A percentile compares a stretch with the other conserved stretches of the same genome.
These are phyloP conservation scores for Auricularia sp. DNA, from an alignment of 768 basidiomycete species.

Conservation along the genomic window DNA sequence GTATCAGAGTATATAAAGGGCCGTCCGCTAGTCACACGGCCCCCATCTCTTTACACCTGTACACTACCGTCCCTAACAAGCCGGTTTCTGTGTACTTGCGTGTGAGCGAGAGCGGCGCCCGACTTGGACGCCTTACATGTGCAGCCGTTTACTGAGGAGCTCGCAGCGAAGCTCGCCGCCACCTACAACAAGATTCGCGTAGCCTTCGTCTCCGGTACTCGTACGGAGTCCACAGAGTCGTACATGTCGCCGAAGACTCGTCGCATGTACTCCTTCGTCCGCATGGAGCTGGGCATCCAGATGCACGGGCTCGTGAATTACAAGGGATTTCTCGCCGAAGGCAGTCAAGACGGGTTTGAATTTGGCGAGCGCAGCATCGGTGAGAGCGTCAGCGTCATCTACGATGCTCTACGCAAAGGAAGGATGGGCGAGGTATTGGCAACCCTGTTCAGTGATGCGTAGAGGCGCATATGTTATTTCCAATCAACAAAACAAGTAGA, in stretches of 20 bases:
- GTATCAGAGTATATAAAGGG: too few species aligned
- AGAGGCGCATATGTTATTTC: background rate
- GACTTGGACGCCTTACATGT: background rate
- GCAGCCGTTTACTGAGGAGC: background rate
- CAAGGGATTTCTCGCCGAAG: slow-evolving; percentile 9
- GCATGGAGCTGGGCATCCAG: slow-evolving; percentile 57
- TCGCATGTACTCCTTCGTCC: slow-evolving; percentile 67
- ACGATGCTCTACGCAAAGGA: background rate
- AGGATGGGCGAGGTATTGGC: background rate
- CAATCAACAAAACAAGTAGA: background rate
- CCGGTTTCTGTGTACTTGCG: background rate
- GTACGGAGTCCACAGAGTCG: slow-evolving; percentile 56
- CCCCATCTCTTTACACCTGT: background rate
- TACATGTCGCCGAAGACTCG: slow-evolving; percentile 31
- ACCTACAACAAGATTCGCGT: slow-evolving; percentile 28
- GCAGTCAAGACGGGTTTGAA: background rate
- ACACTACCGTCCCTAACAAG: background rate
- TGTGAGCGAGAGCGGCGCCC: background rate
- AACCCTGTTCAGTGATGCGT: background rate
- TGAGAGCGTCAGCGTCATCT: background rate
- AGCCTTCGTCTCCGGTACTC: slow-evolving; percentile 46
- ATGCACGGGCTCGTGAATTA: slow-evolving; percentile 78
- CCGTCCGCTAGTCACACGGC: background rate
- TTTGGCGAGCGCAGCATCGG: background rate
- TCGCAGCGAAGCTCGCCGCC: background rate